Evolutionary conservation across 1,284 basidiomycete species (phyloP), one percentile per base, ranked within the genome.

Genomic region (Phellopilus nigrolimitatus): DNA sequence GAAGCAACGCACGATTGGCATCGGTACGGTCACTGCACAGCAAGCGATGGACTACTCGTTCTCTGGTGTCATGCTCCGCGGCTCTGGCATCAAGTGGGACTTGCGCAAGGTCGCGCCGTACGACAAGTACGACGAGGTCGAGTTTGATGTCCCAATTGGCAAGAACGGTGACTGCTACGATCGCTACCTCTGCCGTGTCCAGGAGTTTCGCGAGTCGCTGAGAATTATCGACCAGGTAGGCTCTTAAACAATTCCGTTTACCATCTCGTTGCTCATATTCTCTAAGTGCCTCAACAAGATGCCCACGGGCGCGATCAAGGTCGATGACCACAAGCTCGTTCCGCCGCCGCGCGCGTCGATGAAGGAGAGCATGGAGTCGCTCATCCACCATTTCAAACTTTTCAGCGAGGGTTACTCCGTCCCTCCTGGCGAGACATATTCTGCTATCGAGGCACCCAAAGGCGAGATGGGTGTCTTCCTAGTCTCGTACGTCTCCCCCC

Each of bases 341-440:
- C 93, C 95, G n/a, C 97, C 95, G 36, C 94, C 97, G 15, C 84
- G 95, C 57, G 94, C 95, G 1, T 86, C 84, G 46, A 99, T 99
- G 97, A 99, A 99, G 74, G 95, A 99, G 76, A 91, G 84, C 69
- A 98, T 98, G 95, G 92, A 97, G 72, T 84, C 88, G 10, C 79
- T 97, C 58, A 97, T 98, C 62, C 95, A 98, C 70, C 95, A 99
- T 75, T 99, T 99, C 76, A 98, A 98, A 86, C 76, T 95, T 61
- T 98, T 95, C 76, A 93, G 88, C 51, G 95, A 99, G 70, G 95
- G 95, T 17, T 99, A 93, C 74, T 90, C 90, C 25, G 95, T 98
- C n/a, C 95, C 95, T 13, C 90, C 95, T 15, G 87, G 95, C 28
- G 95, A 99, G 75, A 99, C 95, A 0, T 99, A 99, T 74, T 84